These are phyloP conservation scores for Mycena vulgaris DNA, from an alignment of 768 basidiomycete genomes.

Conservation along the genomic window DNA sequence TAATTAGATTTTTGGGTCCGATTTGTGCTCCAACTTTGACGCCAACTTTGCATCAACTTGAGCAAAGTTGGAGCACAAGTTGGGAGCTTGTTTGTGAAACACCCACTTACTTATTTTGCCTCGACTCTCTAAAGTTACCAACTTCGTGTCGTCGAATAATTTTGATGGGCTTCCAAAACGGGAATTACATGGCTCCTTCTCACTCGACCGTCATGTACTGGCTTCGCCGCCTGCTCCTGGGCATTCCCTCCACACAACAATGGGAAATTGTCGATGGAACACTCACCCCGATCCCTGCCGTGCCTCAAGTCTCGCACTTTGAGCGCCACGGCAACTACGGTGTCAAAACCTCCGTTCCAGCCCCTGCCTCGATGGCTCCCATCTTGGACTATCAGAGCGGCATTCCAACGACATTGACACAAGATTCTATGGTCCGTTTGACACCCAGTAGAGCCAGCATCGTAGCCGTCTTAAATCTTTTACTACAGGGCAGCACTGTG, in stretches of 20 bases:
- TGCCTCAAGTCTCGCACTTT: not conserved
- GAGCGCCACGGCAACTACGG: not conserved
- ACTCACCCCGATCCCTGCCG: not conserved
- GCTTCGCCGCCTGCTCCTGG: not conserved
- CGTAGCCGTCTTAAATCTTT: no score
- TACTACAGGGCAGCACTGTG: no score
- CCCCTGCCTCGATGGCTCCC: not conserved
- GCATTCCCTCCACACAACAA: not conserved
- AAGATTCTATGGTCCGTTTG: no score
- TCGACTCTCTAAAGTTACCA: not conserved
- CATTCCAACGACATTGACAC: no score
- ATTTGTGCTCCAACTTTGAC: no score
- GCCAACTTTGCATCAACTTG: constrained; percentile 1
- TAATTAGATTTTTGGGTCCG: no score
- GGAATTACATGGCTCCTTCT: not conserved
- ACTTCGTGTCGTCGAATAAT: not conserved
- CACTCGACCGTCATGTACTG: constrained; percentile 7
- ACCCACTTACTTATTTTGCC: not conserved
- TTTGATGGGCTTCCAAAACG: no score
- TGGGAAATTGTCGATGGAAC: not conserved
- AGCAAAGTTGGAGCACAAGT: not conserved
- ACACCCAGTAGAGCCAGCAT: no score
- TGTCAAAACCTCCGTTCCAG: no score
- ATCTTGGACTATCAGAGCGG: not conserved
- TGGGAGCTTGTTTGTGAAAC: not conserved